Evolutionary conservation across 2,329 filamentous ascomycete genomes (phyloP), one percentile per base, ranked within the genome.

Genomic region (Aspergillus versicolor): DNA sequence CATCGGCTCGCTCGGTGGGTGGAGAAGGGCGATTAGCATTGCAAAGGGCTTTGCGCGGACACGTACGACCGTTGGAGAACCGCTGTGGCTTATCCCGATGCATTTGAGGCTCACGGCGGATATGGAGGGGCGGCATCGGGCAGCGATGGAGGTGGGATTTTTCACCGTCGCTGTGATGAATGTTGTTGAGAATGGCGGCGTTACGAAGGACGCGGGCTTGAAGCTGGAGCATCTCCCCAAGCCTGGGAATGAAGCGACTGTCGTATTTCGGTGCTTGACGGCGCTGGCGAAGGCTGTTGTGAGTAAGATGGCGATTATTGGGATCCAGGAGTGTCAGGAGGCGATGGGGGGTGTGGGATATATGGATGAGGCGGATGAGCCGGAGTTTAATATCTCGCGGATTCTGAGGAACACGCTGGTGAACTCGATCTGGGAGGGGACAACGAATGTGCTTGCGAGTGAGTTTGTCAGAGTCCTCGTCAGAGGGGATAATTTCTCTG

Each of bases 361-460:
- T 54, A 71, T 74, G 65, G 73, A 75, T 43, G 72, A 75, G 49
- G 54, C 70, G 7, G 70, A 75, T 57, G 82, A 85, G 57, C 84
- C 86, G 49, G 81, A 84, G 38, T 75, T 89, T 56, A 91, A 91
- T 65, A 74, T 91, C 3, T 81, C 87, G 0, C 80, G 86, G 6
- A 75, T 90, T 1, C 85, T 85, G 64, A 81, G 89, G 7, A 88
- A 91, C 63, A 83, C 81, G 2, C 74, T 78, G 7, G 79, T 81
- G 1, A 74, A 77, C 48, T 71, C 72, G 2, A 88, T 91, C 48
- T 89, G 87, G 86, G 87, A 89, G 70, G 87, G 88, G 1, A 91
- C 88, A 0, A 89, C 87, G 0, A 87, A 90, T 64, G 86, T 91
- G 5, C 77, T 91, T 54, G 84, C 84, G 37, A 57, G 55, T 30